Evolutionary conservation across 345 rosid species (phyloP), one percentile per base, ranked within the genome.

Genomic region (Citrus maxima): DNA sequence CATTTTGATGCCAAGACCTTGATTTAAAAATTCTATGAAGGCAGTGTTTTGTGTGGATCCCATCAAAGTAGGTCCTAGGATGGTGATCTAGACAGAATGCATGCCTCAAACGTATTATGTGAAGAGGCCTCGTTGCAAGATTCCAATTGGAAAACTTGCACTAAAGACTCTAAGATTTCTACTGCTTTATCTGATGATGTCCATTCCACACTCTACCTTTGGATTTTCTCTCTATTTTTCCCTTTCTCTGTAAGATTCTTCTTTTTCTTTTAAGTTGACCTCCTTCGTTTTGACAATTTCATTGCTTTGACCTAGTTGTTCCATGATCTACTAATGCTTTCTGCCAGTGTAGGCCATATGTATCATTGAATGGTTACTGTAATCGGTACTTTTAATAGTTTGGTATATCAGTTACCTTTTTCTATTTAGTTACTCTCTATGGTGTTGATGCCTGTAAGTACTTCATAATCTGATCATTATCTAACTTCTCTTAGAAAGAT

Each of bases 21-120:
- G 65, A 56, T 72, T 72, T 59, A 22, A 63, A 61, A 72, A 72
- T 34, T 72, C 54, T 24, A 62, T 14, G 9, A 38, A 73, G 37
- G 9, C 14, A 60, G 18, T 35, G 67, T 73, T 73, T 27, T 16
- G 34, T n/a, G 5, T 35, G 25, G n/a, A 54, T 60, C 67, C 51
- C 55, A 73, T 42, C 42, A 42, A 35, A 56, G 51, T 35, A 27
- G 38, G 34, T 58, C n/a, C 46, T 19, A 24, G n/a, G 55, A 68
- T 12, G 35, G 55, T 73, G 65, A 60, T 73, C 49, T 37, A 25
- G 55, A 38, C 77, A n/a, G 67, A 59, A 73, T 73, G 16, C 28
- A 42, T 38, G 7, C 62, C 56, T 38, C 55, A 42, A 56, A 24
- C 34, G 24, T 24, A 16, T 74, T 61, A 38, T 5, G 32, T 61